Conservation (phyloP, 2,329 filamentous ascomycete species). For the Cryphonectria naterciae region DNA sequence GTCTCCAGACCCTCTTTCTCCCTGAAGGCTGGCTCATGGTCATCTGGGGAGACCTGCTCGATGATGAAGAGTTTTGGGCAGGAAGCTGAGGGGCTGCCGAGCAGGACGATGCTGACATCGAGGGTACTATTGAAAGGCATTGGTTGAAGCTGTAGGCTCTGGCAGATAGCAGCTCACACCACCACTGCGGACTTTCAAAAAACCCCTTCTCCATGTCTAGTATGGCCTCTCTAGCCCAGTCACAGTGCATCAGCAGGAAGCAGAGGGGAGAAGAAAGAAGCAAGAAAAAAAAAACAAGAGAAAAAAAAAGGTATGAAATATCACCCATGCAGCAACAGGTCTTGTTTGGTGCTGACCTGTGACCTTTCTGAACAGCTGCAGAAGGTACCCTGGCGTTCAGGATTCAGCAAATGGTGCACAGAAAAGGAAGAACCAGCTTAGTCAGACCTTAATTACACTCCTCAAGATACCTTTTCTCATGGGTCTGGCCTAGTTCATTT, state of each 20-base stretch:
- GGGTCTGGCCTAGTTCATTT: not conserved
- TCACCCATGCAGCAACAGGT: not conserved
- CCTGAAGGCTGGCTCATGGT: not conserved
- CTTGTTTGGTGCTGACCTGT: not conserved
- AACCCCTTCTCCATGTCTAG: not conserved
- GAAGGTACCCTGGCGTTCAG: not conserved
- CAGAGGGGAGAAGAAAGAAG: not conserved
- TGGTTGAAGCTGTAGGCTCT: not conserved
- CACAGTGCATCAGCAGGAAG: not conserved
- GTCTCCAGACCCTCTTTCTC: not conserved
- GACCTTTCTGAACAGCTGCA: not conserved
- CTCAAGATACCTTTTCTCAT: conserved; percentile 22
- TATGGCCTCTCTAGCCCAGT: not conserved
- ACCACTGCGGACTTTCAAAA: not conserved
- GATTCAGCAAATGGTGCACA: not conserved
- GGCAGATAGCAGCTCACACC: not conserved
- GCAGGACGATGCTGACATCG: not conserved
- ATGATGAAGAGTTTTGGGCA: not conserved
- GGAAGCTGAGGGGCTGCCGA: not conserved
- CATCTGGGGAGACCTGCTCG: not conserved
- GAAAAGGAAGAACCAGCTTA: conserved; percentile 5
- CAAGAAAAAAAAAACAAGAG: not conserved
- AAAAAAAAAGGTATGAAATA: not conserved
- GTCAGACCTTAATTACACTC: conserved; percentile 5
- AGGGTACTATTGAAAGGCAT: not conserved